A percentile compares a stretch with the other conserved stretches of the same genome.
Evolutionary conservation across 176 grass and related monocot species (phyloP).

Genomic region (Hordeum vulgare): MorexV3_pseudomolecules_assembly NC_058522.1:545168009-545168508

Average conservation of each 20-base stretch:
- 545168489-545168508: conserved; percentile 99
- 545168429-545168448: background rate
- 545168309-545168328: conserved; percentile 94
- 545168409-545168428: conserved; percentile 6
- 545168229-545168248: conserved; percentile 92
- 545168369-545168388: conserved; percentile 96
- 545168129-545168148: conserved; percentile 90
- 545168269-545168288: conserved; percentile 85
- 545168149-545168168: conserved; percentile 79
- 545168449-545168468: conserved; percentile 18
- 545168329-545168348: conserved; percentile 96
- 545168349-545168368: conserved; percentile 97
- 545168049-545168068: background rate
- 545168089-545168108: background rate
- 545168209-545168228: conserved; percentile 99
- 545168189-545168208: conserved; percentile 84
- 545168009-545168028: background rate
- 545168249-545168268: conserved; percentile 85
- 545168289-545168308: conserved; percentile 99
- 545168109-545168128: conserved; percentile 56
- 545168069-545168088: background rate
- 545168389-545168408: conserved; percentile 26
- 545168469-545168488: conserved; percentile 96
- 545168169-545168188: conserved; percentile 59
- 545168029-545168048: background rate